Base-by-base conservation (phyloP, 78 protist genomes). In the Planoprotostelium fungivorum region DNA sequence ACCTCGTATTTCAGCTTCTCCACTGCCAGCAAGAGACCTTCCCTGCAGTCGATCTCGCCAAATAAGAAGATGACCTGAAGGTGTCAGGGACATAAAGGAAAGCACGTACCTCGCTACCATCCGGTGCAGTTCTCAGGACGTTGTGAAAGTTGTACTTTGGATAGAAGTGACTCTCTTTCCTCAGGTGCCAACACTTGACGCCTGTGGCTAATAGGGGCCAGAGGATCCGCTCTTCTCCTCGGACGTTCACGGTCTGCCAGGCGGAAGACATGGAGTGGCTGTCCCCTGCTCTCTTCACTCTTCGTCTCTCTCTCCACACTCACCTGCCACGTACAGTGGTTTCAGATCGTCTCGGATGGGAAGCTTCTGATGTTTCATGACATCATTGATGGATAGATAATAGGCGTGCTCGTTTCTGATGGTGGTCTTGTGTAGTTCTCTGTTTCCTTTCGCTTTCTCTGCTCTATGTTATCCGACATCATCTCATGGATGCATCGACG, bases 31-130 rank as follows among this genome's bases (percentile, higher is more conserved):
- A 94, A 36, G 29, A 97, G 31, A 84, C 98, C 98, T 91, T 97
- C 99, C 86, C 99, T 94, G 91, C 99, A 97, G 91, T 97, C 99
- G 86, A 97, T 97, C 87, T 97, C 99, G 84, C 99, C 98, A 84
- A 97, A 96, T 34, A 87, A 29, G 35, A 93, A 87, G 1, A 97
- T 87, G 37, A 95, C 94, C 29, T 0, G 1, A 28, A 84, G 89
- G 29, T 89, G n/a, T 0, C 95, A 95, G 0, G 94, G 0, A 31
- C 87, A 1, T 28, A 0, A 83, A 5, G 34, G 35, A 36, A 87
- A 84, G 28, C 5, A 1, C 51, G n/a, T 5, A 35, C 31, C 38
- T 91, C 94, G 0, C 89, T 85, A 0, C 94, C 94, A 84, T 38
- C 36, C 29, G 96, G 93, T 34, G 94, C 93, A 0, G 73, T 91